These are phyloP conservation scores for Amaranthus tricolor DNA, from an alignment of 179 eudicot genomes.

Conservation along the genomic window DNA sequence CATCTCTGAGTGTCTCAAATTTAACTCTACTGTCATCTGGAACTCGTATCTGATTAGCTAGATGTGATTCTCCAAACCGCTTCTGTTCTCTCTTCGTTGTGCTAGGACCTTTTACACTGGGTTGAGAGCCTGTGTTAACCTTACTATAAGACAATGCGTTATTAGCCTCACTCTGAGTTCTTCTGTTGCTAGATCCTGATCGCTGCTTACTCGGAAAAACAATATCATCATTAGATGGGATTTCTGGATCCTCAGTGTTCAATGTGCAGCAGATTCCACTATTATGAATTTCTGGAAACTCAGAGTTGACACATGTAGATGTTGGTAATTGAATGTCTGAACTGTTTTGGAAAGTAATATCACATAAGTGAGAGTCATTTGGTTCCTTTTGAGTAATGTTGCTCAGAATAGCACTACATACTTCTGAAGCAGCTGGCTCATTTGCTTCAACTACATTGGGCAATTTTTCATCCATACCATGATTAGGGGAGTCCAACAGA, in stretches of 20 bases:
- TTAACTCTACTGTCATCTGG: conserved; percentile 33
- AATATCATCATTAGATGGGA: conserved; percentile 66
- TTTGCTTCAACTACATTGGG: conserved; percentile 23
- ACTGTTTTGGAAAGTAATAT: conserved; percentile 17
- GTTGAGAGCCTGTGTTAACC: conserved; percentile 14
- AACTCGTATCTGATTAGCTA: conserved; percentile 19
- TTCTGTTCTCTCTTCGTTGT: conserved; percentile 19
- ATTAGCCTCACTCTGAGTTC: conserved; percentile 40
- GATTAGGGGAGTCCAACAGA: conserved; percentile 46
- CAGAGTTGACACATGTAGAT: conserved; percentile 24
- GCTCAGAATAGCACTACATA: conserved; percentile 21
- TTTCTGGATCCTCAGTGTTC: conserved; percentile 64
- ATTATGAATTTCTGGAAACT: conserved; percentile 39
- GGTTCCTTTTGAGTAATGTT: conserved; percentile 22
- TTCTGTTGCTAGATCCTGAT: conserved; percentile 35
- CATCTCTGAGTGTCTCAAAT: conserved; percentile 38
- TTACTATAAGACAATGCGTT: conserved; percentile 20
- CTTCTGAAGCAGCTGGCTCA: conserved; percentile 25
- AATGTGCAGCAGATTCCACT: conserved; percentile 57
- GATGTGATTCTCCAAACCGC: conserved; percentile 22
- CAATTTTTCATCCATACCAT: conserved; percentile 23
- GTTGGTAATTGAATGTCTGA: conserved; percentile 30
- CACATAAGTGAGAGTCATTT: conserved; percentile 15
- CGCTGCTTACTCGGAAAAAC: conserved; percentile 43
- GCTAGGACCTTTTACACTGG: conserved; percentile 21